phyloP scores from a whole-genome alignment of 163 green algal species.

The Prototheca stagnorum region DNA sequence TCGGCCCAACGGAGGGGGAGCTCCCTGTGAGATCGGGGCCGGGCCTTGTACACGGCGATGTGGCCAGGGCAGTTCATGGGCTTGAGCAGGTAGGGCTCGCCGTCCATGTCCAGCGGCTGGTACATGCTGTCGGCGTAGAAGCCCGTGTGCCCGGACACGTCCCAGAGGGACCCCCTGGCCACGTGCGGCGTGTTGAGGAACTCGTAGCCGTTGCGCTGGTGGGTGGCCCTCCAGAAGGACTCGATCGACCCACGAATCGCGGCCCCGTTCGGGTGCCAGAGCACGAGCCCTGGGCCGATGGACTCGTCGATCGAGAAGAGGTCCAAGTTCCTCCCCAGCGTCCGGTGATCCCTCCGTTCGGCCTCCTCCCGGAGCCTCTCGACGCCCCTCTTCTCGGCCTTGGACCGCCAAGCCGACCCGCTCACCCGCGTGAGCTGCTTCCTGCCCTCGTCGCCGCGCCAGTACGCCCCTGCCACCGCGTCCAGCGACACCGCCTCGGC shows the following conservation, averaged over 20 bases:
- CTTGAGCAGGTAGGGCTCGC: constrained; percentile 84
- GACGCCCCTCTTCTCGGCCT: constrained; percentile 65
- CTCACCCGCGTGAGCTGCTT: constrained; percentile 88
- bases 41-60: constrained; percentile 79
- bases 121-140: constrained; percentile 95
- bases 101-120: constrained; percentile 78
- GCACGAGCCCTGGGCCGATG: constrained; percentile 80
- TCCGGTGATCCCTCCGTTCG: constrained; percentile 73
- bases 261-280: constrained; percentile 91
- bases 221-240: constrained; percentile 84
- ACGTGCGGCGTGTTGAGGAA: constrained; percentile 93
- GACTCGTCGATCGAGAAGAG: constrained; percentile 73
- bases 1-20: constrained; percentile 84
- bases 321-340: constrained; percentile 78
- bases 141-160: constrained; percentile 69
- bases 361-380: constrained; percentile 37
- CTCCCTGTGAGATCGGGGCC: constrained; percentile 47
- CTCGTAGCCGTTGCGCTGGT: constrained; percentile 70
- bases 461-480: constrained; percentile 83
- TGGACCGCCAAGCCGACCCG: constrained; percentile 76
- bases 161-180: constrained; percentile 79
- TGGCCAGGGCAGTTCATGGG: constrained; percentile 99
- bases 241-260: constrained; percentile 79
- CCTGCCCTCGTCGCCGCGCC: constrained; percentile 80
- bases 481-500: constrained; percentile 79